phyloP scores from a whole-genome alignment of 1,284 basidiomycete genomes.

The Xerocomus tenax region DNA sequence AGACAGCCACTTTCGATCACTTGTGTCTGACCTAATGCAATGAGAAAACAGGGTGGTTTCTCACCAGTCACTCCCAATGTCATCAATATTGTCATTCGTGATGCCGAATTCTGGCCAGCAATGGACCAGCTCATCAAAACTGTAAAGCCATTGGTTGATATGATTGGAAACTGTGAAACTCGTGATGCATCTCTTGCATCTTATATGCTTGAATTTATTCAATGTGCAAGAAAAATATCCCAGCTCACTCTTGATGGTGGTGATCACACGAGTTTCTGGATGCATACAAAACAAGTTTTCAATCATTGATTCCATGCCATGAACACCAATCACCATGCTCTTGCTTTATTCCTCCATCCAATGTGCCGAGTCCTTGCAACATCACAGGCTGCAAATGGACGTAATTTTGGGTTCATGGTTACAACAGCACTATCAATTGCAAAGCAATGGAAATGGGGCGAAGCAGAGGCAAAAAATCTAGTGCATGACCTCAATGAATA shows the following conservation, averaged over 20 bases:
- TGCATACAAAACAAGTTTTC: neutral
- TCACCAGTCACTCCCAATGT: neutral
- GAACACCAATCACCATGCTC: neutral
- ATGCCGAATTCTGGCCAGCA: neutral
- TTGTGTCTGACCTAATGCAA: neutral
- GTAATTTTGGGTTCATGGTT: neutral
- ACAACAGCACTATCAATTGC: neutral
- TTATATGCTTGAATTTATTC: neutral
- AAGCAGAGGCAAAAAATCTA: neutral
- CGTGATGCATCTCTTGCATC: neutral
- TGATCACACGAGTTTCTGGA: neutral
- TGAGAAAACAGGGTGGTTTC: neutral
- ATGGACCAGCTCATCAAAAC: neutral
- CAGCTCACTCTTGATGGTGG: neutral
- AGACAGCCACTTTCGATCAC: neutral
- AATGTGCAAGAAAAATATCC: neutral
- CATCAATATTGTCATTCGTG: neutral
- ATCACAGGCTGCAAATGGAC: neutral
- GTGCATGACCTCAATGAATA: neutral
- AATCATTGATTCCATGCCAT: neutral
- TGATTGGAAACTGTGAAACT: neutral
- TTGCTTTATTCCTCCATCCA: neutral
- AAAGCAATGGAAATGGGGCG: neutral
- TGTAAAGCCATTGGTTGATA: neutral
- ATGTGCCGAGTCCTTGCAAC: neutral